Conservation (phyloP, 23 red algal species). For the Agarophyton chilense region DNA sequence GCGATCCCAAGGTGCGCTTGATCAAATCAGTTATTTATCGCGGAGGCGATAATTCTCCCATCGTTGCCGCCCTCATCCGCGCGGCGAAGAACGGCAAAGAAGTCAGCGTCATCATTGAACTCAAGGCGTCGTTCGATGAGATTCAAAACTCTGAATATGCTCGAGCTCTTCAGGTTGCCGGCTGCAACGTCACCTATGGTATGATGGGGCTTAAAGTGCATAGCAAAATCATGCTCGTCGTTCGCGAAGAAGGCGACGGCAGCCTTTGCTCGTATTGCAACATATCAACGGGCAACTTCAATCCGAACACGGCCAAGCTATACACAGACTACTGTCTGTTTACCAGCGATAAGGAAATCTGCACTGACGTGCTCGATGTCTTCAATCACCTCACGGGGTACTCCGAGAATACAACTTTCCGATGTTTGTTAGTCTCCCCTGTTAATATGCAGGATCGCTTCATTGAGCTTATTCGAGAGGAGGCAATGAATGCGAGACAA, state of each 20-base stretch:
- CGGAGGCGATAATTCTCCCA: constrained; percentile 84
- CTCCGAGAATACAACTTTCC: constrained; percentile 69
- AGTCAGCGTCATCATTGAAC: constrained; percentile 94
- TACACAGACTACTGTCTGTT: constrained; percentile 93
- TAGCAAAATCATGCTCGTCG: constrained; percentile 89
- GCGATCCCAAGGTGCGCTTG: constrained; percentile 74
- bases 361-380: constrained; percentile 89
- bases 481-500: constrained; percentile 80
- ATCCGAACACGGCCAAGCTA: constrained; percentile 88
- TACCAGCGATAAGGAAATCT: constrained; percentile 84
- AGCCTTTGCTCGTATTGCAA: constrained; percentile 80
- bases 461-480: constrained; percentile 74
- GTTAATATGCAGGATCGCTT: constrained; percentile 90
- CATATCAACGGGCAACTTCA: constrained; percentile 96
- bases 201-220: constrained; percentile 94
- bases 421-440: constrained; percentile 82
- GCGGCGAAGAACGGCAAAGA: constrained; percentile 96
- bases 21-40: constrained; percentile 96
- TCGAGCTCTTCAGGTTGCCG: constrained; percentile 74
- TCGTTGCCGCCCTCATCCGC: constrained; percentile 82
- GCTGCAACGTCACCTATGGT: constrained; percentile 95
- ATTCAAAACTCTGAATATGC: constrained; percentile 95
- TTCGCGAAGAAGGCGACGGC: constrained; percentile 83
- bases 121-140: constrained; percentile 97
- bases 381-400: constrained; percentile 94